A percentile compares a stretch with the other conserved stretches of the same genome.
phyloP scores from a whole-genome alignment of 164 flowering plant genomes.

The Dillenia suffruticosa region DNA sequence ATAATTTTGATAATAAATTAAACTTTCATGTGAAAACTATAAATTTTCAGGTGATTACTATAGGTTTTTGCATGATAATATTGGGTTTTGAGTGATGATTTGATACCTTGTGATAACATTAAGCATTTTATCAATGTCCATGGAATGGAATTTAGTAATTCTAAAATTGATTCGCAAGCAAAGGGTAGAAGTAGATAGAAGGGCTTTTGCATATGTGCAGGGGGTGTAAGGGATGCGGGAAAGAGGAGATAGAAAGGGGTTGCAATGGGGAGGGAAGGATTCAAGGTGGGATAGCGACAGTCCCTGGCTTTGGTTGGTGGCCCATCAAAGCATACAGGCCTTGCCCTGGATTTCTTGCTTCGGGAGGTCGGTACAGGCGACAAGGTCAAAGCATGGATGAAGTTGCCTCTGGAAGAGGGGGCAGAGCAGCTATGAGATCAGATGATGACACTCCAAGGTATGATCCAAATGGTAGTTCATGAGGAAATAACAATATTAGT shows the following conservation, averaged over 20 bases:
- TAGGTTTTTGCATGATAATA: neutral
- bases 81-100: neutral
- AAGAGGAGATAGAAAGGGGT: conserved; percentile 69
- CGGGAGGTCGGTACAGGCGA: conserved; percentile 86
- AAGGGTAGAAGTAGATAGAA: neutral
- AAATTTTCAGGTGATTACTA: neutral
- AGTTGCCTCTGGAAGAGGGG: conserved; percentile 64
- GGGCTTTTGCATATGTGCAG: conserved; percentile 24
- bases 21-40: no score
- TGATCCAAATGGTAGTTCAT: neutral
- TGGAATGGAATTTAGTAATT: neutral
- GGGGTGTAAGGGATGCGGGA: conserved; percentile 81
- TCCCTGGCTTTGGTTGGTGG: conserved; percentile 99
- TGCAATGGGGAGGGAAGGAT: conserved; percentile 97
- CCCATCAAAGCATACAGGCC: conserved; percentile 97
- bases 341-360: conserved; percentile 79
- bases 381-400: conserved; percentile 97
- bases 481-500: neutral
- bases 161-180: neutral
- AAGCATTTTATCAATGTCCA: neutral
- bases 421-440: conserved; percentile 10
- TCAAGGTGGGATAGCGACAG: conserved; percentile 94
- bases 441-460: conserved; percentile 44
- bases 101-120: neutral
- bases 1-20: no score